Base-by-base conservation (phyloP, 169 alveolate species). In the Plasmodium blacklocki region DNA sequence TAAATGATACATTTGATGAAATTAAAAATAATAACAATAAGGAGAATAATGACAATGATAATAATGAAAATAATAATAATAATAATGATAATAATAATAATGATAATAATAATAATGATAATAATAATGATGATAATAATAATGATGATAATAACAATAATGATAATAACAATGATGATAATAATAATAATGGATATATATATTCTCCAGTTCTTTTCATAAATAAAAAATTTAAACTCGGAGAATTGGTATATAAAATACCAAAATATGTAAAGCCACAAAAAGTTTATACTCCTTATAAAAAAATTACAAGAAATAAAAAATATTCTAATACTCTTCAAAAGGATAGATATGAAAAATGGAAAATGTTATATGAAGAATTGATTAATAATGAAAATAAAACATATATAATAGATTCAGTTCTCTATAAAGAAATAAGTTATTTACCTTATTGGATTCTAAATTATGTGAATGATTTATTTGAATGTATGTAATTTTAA, bases 231-330 rank as follows among this genome's bases (percentile, higher is more conserved):
- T 29, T 70, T 54, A 72, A 72, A 59, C 88, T 71, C 52, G 92
- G 92, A 9, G 92, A 86, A 71, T 60, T 86, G 58, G 92, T 86
- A 47, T 60, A 49, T 23, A 86, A 21, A 72, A 50, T 86, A 43
- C 92, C 92, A 23, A 70, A 86, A 32, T 86, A 86, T 86, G 73
- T 86, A 32, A 86, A 86, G 45, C 87, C 92, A 29, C 70, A 71
- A 73, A 86, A 23, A 73, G 62, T 50, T 52, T 86, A 86, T 64
- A 86, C 92, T 7, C 92, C 92, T 6, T 86, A 86, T 64, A 86
- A 19, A 66, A 86, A 86, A 73, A 62, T 86, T 39, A 18, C 60
- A 19, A 86, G 71, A 66, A 59, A 86, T 86, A 86, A 72, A 59
- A 60, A 62, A 52, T 59, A 59, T 52, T 86, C 87, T 23, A 86